Evolutionary conservation across 768 basidiomycete genomes (phyloP), one percentile per base, ranked within the genome.

Genomic region (Epithele typhae): DNA sequence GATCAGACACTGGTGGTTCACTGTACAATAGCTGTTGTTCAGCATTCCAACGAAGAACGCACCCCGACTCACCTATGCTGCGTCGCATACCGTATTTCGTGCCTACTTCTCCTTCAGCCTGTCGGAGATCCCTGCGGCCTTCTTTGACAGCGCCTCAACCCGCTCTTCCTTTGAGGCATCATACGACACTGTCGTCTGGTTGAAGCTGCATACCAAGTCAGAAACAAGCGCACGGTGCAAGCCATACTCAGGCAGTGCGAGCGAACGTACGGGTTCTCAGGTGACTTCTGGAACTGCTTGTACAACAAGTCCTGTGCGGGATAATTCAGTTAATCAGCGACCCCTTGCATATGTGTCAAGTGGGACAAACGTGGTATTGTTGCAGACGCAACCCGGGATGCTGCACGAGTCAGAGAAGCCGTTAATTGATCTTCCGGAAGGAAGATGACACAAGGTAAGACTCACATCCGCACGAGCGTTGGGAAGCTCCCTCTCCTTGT

Each of bases 221-320:
- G 14, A 14, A 30, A 30, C 27, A 30, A 30, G n/a, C n/a, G n/a
- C n/a, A n/a, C n/a, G n/a, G n/a, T n/a, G n/a, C n/a, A n/a, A n/a
- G 7, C 27, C 17, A 22, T 25, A 10, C 25, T 10, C 3, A 15
- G 2, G 21, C 32, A 17, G 1, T 34, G 32, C 33, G n/a, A 34
- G 22, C n/a, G n/a, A 1, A 65, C 86, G 61, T 68, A 94, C 92
- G 93, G 89, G 66, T 96, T 96, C 52, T 96, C 93, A 0, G 92
- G 90, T 1, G 89, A 84, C 66, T 96, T 97, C 66, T 96, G 90
- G 81, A 97, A 97, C 64, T 91, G 82, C 68, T 95, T 96, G 78
- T 79, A 85, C 39, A 96, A 68, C 40, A 92, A 68, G 49, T 97
- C 93, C 80, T 92, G n/a, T n/a, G 45, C 3, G 14, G 23, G 35